These are phyloP conservation scores for maize (Zea mays) DNA, from an alignment of 176 grass and related monocot species.

Conservation along the genomic window Zm-B73-REFERENCE-NAM-5.0 NC_050104.1:138496501-138497000, in stretches of 20 bases:
- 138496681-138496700: slow-evolving; percentile 3
- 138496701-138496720: slow-evolving; percentile 20
- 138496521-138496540: too few species aligned
- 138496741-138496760: slow-evolving; percentile 2
- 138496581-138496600: too few species aligned
- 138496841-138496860: background rate
- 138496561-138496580: too few species aligned
- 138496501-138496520: too few species aligned
- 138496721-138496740: slow-evolving; percentile 20
- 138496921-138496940: background rate
- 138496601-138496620: too few species aligned
- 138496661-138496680: too few species aligned
- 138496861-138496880: background rate
- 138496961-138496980: slow-evolving; percentile 46
- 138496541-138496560: too few species aligned
- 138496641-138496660: too few species aligned
- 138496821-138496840: slow-evolving; percentile 27
- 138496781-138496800: slow-evolving; percentile 29
- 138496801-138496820: slow-evolving; percentile 36
- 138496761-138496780: background rate
- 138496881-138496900: background rate
- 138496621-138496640: too few species aligned
- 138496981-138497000: slow-evolving; percentile 56
- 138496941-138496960: background rate
- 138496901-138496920: background rate